Evolutionary conservation across 2,329 filamentous ascomycete species (phyloP), one percentile per base, ranked within the genome.

Genomic region (Sclerotinia glacialis): DNA sequence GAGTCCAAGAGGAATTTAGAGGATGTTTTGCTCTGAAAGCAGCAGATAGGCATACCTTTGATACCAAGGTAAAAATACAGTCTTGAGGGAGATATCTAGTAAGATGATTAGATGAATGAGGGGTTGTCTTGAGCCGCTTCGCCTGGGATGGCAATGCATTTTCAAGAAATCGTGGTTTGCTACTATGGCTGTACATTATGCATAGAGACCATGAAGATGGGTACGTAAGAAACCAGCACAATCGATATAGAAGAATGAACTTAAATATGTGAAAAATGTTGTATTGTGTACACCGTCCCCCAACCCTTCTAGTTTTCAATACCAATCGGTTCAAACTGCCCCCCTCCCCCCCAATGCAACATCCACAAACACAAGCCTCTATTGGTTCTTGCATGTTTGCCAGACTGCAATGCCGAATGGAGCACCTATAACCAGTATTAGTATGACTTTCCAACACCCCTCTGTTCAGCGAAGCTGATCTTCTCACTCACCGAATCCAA

Each of bases 361-460:
- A 18, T 50, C 52, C 59, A 53, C 49, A 21, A 44, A 44, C n/a
- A 55, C 21, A 37, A 12, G 37, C 52, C 50, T 70, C 62, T 72
- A 72, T 68, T 76, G 71, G 74, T 78, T 78, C 74, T 79, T 79
- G 59, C 76, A 72, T 56, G 76, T 77, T 70, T 79, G 78, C 78
- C 78, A 79, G 67, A 78, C 72, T 18, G 84, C 81, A 77, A 90
- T 85, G 76, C 82, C 84, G 78, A 90, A 88, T 72, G 88, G 88
- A 66, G 82, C 76, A 73, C 81, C 77, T 76, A 66, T 14, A 42
- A 58, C 26, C 53, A 31, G 64, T 46, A 65, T 76, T 71, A 77
- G 72, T 65, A 56, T 44, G 49, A 42, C 55, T 46, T 49, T 37
- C 53, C 62, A 16, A 42, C 26, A 58, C 28, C 50, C 40, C 42